These are phyloP conservation scores for Leccinum solheimii DNA, from an alignment of 1,284 basidiomycete genomes.

Conservation along the genomic window DNA sequence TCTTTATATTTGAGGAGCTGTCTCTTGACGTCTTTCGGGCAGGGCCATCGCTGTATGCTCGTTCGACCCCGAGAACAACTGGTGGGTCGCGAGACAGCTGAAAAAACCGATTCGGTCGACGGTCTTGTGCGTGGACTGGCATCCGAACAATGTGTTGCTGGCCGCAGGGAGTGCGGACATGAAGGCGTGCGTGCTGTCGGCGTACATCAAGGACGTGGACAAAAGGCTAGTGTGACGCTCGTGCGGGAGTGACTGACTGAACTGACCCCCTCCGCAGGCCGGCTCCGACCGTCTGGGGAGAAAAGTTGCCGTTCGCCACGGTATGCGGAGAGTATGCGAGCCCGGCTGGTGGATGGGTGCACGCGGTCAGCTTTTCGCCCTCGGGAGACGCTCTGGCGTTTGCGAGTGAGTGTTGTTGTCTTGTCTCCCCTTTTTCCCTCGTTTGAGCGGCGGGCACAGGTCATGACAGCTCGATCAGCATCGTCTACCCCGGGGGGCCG, in stretches of 20 bases:
- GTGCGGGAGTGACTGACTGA: constrained; percentile 1
- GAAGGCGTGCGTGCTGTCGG: constrained; percentile 97
- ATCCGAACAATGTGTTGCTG: constrained; percentile 95
- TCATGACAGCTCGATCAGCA: constrained; percentile 87
- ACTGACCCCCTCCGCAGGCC: constrained; percentile 54
- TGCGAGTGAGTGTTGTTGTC: constrained; percentile 61
- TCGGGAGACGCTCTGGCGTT: constrained; percentile 92
- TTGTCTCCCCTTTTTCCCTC: neutral
- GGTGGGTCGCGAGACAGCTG: constrained; percentile 98
- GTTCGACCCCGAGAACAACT: constrained; percentile 96
- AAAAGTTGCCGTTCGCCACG: constrained; percentile 96
- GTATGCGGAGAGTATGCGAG: constrained; percentile 92
- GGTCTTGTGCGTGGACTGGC: constrained; percentile 94
- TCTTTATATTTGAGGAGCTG: neutral
- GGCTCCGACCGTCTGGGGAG: constrained; percentile 91
- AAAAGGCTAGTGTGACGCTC: constrained; percentile 57
- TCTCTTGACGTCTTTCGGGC: constrained; percentile 6
- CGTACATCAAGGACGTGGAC: constrained; percentile 99
- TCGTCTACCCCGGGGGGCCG: constrained; percentile 84
- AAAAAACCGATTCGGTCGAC: constrained; percentile 97
- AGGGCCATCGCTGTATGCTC: constrained; percentile 94
- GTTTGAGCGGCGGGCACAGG: constrained; percentile 45
- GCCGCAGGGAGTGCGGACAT: constrained; percentile 95
- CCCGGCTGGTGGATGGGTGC: constrained; percentile 95
- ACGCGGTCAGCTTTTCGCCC: constrained; percentile 93